phyloP scores from a whole-genome alignment of 768 basidiomycete species.

The Candolleomyces efflorescens region DNA sequence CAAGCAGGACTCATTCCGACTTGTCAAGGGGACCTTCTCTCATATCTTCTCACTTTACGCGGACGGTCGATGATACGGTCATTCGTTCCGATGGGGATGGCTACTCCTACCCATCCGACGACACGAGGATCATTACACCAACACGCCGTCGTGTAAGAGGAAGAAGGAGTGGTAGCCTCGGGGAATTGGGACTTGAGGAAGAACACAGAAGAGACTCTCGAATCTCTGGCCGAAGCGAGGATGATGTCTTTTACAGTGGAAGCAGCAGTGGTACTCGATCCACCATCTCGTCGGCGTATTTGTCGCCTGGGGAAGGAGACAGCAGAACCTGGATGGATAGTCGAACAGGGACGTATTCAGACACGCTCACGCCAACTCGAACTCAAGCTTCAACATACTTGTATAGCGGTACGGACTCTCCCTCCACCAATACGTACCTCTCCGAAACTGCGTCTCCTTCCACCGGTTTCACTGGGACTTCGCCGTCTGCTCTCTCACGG shows the following conservation, averaged over 20 bases:
- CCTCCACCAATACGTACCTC: background rate
- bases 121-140: conserved; percentile 68
- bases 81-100: conserved; percentile 63
- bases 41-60: conserved; percentile 53
- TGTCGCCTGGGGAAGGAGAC: conserved; percentile 23
- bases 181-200: conserved; percentile 64
- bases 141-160: conserved; percentile 39
- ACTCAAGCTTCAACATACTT: background rate
- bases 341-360: conserved; percentile 10
- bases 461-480: conserved; percentile 34
- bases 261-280: conserved; percentile 2
- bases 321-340: conserved; percentile 2
- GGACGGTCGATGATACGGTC: conserved; percentile 71
- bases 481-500: conserved; percentile 54
- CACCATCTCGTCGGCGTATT: conserved; percentile 31
- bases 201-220: conserved; percentile 3
- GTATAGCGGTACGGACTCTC: conserved; percentile 16
- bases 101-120: conserved; percentile 65
- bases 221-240: conserved; percentile 3
- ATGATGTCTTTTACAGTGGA: conserved; percentile 8
- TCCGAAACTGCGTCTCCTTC: conserved; percentile 12
- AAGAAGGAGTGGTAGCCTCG: conserved; percentile 54
- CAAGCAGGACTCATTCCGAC: conserved; percentile 24
- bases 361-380: conserved; percentile 5
- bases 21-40: conserved; percentile 41